These are phyloP conservation scores for Paecilomyces fulvus DNA, from an alignment of 2,329 filamentous ascomycete genomes.

Conservation along the genomic window DNA sequence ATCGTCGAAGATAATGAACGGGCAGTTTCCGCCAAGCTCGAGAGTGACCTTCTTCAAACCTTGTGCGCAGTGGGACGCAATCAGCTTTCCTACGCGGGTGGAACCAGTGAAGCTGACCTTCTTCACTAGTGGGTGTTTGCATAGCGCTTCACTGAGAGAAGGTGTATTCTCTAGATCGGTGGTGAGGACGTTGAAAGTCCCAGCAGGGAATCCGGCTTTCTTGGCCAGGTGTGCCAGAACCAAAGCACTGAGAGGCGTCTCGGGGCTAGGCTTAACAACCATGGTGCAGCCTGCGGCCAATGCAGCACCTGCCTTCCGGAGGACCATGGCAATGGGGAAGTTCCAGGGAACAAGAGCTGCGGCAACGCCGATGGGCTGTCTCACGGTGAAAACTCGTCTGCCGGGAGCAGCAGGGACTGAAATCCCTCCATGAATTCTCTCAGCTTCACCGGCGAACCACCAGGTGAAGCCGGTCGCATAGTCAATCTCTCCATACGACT, in stretches of 20 bases:
- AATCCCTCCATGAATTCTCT: slow-evolving; percentile 55
- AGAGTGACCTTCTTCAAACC: slow-evolving; percentile 57
- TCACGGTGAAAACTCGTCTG: slow-evolving; percentile 61
- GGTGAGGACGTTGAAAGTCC: slow-evolving; percentile 54
- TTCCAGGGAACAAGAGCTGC: slow-evolving; percentile 67
- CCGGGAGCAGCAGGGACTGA: slow-evolving; percentile 53
- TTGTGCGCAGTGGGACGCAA: slow-evolving; percentile 51
- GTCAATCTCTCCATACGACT: slow-evolving; percentile 48
- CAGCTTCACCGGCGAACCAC: slow-evolving; percentile 55
- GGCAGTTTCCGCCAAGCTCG: slow-evolving; percentile 58
- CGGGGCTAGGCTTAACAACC: slow-evolving; percentile 63
- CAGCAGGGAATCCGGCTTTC: slow-evolving; percentile 50
- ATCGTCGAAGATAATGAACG: slow-evolving; percentile 57
- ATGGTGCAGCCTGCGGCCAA: slow-evolving; percentile 66
- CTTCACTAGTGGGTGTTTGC: slow-evolving; percentile 49
- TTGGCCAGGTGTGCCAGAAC: slow-evolving; percentile 45
- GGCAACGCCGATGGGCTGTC: slow-evolving; percentile 63
- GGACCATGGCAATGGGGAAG: slow-evolving; percentile 59
- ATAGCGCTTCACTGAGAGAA: slow-evolving; percentile 40
- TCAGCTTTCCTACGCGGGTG: slow-evolving; percentile 54
- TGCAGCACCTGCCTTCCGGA: slow-evolving; percentile 60
- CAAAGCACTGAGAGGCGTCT: slow-evolving; percentile 53
- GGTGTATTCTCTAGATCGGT: slow-evolving; percentile 38
- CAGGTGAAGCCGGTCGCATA: slow-evolving; percentile 47
- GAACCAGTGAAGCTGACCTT: slow-evolving; percentile 54